Evolutionary conservation across 164 flowering plant genomes (phyloP).

Genomic region (Buxus sempervirens): DNA sequence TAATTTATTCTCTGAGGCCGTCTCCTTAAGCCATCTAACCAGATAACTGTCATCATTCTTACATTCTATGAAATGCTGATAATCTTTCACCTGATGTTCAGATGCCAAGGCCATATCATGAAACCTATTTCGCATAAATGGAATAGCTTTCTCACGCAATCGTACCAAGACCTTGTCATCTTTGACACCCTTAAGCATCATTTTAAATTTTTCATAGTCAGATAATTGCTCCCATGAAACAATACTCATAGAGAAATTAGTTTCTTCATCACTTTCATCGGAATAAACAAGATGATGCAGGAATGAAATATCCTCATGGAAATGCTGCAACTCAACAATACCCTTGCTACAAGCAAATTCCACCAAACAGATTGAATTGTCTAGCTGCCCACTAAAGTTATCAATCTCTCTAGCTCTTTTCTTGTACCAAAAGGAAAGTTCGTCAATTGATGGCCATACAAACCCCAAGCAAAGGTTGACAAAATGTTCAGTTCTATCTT

Average conservation of each 20-base stretch:
- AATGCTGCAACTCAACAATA: conserved; percentile 59
- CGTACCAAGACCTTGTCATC: conserved; percentile 59
- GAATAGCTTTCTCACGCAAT: conserved; percentile 58
- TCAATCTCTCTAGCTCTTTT: conserved; percentile 82
- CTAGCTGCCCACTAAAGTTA: conserved; percentile 77
- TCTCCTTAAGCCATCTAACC: conserved; percentile 86
- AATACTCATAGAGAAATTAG: conserved; percentile 47
- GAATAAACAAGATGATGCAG: conserved; percentile 77
- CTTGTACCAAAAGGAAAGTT: conserved; percentile 76
- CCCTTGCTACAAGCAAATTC: conserved; percentile 79
- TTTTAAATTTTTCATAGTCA: conserved; percentile 85
- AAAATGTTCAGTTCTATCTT: conserved; percentile 68
- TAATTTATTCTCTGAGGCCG: conserved; percentile 59
- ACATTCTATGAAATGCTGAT: conserved; percentile 17
- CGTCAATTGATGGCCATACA: conserved; percentile 72
- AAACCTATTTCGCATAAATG: conserved; percentile 60
- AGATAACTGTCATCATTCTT: conserved; percentile 55
- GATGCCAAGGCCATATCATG: conserved; percentile 13
- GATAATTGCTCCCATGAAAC: conserved; percentile 68
- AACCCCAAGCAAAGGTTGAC: conserved; percentile 47
- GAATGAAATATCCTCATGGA: conserved; percentile 55
- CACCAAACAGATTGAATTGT: conserved; percentile 70
- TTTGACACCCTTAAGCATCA: conserved; percentile 70
- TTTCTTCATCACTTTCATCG: conserved; percentile 45
- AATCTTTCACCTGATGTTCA: conserved; percentile 12